Conservation (phyloP, 257 asterid species). For the Solanum bukasovii region DNA sequence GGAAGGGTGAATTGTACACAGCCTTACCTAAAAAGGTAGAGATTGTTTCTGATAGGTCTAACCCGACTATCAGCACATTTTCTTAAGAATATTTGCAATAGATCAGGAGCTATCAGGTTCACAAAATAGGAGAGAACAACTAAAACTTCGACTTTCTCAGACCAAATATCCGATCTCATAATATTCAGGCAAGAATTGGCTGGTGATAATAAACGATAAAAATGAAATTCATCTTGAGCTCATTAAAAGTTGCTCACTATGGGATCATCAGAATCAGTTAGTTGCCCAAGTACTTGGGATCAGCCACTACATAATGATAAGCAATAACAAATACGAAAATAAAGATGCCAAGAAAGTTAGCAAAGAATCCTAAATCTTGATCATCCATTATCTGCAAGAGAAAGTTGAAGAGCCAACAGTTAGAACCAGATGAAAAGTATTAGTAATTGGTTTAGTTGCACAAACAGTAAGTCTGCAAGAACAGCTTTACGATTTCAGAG, state of each 20-base stretch:
- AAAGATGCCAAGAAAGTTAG: conserved; percentile 7
- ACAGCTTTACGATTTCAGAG: not conserved
- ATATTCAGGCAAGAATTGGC: not conserved
- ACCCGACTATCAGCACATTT: not conserved
- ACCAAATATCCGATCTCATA: not conserved
- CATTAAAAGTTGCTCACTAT: not conserved
- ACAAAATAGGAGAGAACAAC: not conserved
- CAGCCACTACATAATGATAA: conserved; percentile 19
- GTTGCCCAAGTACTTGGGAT: conserved; percentile 13
- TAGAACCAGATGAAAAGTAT: not conserved
- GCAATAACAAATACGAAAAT: conserved; percentile 4
- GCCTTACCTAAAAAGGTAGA: not conserved
- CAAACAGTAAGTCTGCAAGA: not conserved
- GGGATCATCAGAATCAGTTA: not conserved
- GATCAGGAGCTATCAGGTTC: not conserved
- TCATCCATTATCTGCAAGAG: conserved; percentile 19
- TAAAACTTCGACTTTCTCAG: not conserved
- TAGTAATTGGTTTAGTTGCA: not conserved
- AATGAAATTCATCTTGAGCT: not conserved
- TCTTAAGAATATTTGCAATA: not conserved
- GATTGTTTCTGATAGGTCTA: not conserved
- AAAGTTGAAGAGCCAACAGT: not conserved
- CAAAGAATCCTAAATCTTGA: conserved; percentile 12
- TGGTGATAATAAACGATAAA: not conserved
- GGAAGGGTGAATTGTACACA: not conserved